Conservation (phyloP, 108 stramenopile genomes). For the Fragilaria crotonensis region DNA sequence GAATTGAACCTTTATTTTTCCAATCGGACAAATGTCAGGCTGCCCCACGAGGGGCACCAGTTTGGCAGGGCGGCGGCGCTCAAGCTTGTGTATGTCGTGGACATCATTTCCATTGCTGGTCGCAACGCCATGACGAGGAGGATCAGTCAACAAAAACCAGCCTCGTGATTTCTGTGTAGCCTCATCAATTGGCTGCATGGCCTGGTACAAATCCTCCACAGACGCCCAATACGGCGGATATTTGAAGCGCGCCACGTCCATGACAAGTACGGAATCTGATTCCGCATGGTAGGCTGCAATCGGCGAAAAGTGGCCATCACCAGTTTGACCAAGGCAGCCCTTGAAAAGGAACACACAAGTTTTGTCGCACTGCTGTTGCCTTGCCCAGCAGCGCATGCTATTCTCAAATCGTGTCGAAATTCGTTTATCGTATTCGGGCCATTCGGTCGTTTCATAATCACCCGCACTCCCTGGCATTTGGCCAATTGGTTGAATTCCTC, state of each 20-base stretch:
- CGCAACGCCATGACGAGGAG: not conserved
- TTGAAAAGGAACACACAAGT: conserved; percentile 66
- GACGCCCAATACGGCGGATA: conserved; percentile 90
- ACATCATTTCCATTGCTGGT: no score
- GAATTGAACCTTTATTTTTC: conserved; percentile 49
- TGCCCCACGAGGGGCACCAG: conserved; percentile 54
- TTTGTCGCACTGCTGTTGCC: no score
- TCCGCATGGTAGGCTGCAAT: conserved; percentile 67
- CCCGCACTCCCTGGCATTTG: conserved; percentile 57
- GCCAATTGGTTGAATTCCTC: conserved; percentile 62
- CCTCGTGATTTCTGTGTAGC: conserved; percentile 52
- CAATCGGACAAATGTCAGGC: conserved; percentile 47
- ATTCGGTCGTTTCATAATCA: conserved; percentile 58
- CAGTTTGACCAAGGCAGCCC: conserved; percentile 81
- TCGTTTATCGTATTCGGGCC: no score
- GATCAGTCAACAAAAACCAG: conserved; percentile 71
- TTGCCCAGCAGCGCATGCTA: no score
- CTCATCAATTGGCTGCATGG: conserved; percentile 43
- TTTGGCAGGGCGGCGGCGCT: conserved; percentile 57
- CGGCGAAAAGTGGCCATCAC: conserved; percentile 93
- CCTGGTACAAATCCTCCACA: conserved; percentile 37
- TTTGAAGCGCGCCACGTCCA: conserved; percentile 89
- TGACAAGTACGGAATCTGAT: conserved; percentile 64
- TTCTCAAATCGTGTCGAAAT: no score
- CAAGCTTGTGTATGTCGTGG: no score